Conservation (phyloP, 78 protist genomes). For the Dictyostelium firmibasis region DNA sequence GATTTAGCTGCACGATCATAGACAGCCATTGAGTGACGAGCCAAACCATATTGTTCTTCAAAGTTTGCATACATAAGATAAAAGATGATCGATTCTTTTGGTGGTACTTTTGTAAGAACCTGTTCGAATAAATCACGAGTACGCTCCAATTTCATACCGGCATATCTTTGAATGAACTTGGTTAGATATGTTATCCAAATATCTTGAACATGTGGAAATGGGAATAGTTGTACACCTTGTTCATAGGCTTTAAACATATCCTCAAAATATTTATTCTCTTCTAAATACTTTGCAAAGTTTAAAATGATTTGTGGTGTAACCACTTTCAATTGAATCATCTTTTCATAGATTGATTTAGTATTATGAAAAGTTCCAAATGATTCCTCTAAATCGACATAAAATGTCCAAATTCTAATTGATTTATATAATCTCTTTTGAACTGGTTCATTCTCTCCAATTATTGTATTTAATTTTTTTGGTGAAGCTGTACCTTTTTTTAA, state of each 20-base stretch:
- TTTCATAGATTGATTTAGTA: conserved; percentile 70
- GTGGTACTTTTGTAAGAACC: conserved; percentile 87
- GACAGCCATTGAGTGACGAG: conserved; percentile 94
- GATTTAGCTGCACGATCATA: conserved; percentile 90
- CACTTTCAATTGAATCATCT: conserved; percentile 81
- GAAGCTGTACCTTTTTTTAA: conserved; percentile 62
- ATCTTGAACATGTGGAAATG: conserved; percentile 91
- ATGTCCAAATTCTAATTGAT: conserved; percentile 92
- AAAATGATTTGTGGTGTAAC: conserved; percentile 94
- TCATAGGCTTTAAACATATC: conserved; percentile 94
- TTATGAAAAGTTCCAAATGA: conserved; percentile 87
- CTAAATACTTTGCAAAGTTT: conserved; percentile 94
- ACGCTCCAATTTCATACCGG: conserved; percentile 93
- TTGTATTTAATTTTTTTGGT: conserved; percentile 26
- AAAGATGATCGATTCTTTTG: conserved; percentile 58
- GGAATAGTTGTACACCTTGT: conserved; percentile 90
- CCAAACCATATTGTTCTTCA: conserved; percentile 94
- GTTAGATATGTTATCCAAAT: conserved; percentile 95
- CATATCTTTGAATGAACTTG: conserved; percentile 95
- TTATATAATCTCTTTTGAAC: conserved; percentile 90
- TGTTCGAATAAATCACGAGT: conserved; percentile 98
- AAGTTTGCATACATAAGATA: conserved; percentile 85
- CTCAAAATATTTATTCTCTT: conserved; percentile 94
- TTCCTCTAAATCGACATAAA: conserved; percentile 97
- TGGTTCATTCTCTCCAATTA: conserved; percentile 29